Evolutionary conservation across 495 filamentous ascomycete species (phyloP), one percentile per base, ranked within the genome.

Genomic region (Penicillium soppii): DNA sequence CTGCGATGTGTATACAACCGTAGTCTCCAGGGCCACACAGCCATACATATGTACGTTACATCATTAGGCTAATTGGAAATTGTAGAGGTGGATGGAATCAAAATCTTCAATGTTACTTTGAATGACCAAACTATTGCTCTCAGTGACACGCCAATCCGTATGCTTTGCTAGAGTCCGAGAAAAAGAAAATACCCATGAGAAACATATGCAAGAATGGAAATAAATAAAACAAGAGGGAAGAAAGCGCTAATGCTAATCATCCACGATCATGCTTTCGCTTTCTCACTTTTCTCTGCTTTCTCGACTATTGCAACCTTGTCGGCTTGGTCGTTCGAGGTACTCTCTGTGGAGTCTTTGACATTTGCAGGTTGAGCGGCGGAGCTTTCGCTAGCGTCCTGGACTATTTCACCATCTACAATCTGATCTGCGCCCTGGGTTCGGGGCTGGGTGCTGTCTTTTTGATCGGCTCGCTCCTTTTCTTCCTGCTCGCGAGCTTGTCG

Each of bases 401-500:
- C 7, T 21, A 44, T 32, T 26, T 47, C 48, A 9, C 25, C 30
- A 3, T 54, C 43, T 8, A 39, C 47, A 21, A 23, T 23, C 0
- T 55, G 13, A 22, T 26, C 37, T 7, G 41, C 9, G 26, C 46
- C 45, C 9, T 50, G 48, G 13, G 53, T 0, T 22, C 50, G 47
- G n/a, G 53, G 5, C 8, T 57, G 41, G 43, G 30, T 32, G 12
- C n/a, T 35, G 0, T 56, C 52, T 8, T 56, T 58, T 29, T 61
- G 69, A 41, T 87, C 82, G 16, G 79, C 79, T 29, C 83, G 79
- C 55, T 92, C 84, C 56, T 81, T 77, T 54, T 91, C 87, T 67
- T 89, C 87, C 7, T 77, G 68, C 64, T 96, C 91, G 23, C 79
- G 84, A 22, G 80, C 82, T 49, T 83, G 74, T 25, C 84, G 82